A percentile compares a stretch with the other conserved stretches of the same genome.
Conservation (phyloP, 2,329 filamentous ascomycete species). For the Bipolaris cookei region DNA sequence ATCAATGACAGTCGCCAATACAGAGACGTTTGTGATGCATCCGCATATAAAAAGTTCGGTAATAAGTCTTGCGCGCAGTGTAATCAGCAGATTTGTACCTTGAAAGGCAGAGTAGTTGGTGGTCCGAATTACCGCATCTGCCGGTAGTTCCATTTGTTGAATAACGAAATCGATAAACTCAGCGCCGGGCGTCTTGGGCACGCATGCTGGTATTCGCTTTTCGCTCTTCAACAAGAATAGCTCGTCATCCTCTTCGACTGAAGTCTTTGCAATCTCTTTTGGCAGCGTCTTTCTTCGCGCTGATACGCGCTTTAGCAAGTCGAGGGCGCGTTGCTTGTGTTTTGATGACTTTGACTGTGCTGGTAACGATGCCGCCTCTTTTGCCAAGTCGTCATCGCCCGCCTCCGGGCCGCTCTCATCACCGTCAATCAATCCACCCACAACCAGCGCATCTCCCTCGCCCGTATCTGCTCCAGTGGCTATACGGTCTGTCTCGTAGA, state of each 20-base stretch:
- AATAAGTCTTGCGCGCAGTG: slow-evolving; percentile 83
- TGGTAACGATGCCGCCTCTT: slow-evolving; percentile 32
- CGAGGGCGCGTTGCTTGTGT: slow-evolving; percentile 45
- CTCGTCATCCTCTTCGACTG: slow-evolving; percentile 53
- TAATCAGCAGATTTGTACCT: slow-evolving; percentile 72
- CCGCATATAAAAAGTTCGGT: slow-evolving; percentile 91
- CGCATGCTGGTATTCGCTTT: slow-evolving; percentile 51
- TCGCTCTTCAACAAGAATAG: slow-evolving; percentile 52
- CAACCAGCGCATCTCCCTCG: slow-evolving; percentile 55
- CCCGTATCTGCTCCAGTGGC: slow-evolving; percentile 58
- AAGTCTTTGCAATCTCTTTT: slow-evolving; percentile 35
- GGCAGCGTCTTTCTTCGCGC: slow-evolving; percentile 38
- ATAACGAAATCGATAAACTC: slow-evolving; percentile 59
- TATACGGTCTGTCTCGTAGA: slow-evolving; percentile 69
- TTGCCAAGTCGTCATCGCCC: slow-evolving; percentile 40
- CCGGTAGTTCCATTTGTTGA: slow-evolving; percentile 55
- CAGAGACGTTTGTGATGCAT: slow-evolving; percentile 82
- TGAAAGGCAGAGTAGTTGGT: slow-evolving; percentile 88
- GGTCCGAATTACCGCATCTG: slow-evolving; percentile 68
- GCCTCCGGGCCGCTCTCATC: slow-evolving; percentile 44
- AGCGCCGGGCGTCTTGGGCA: slow-evolving; percentile 54
- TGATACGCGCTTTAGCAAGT: slow-evolving; percentile 48
- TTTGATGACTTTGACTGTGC: slow-evolving; percentile 44
- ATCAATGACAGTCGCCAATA: slow-evolving; percentile 90
- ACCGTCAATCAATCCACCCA: slow-evolving; percentile 47